Conservation (phyloP, 495 filamentous ascomycete species). For the Tuber indicum region DNA sequence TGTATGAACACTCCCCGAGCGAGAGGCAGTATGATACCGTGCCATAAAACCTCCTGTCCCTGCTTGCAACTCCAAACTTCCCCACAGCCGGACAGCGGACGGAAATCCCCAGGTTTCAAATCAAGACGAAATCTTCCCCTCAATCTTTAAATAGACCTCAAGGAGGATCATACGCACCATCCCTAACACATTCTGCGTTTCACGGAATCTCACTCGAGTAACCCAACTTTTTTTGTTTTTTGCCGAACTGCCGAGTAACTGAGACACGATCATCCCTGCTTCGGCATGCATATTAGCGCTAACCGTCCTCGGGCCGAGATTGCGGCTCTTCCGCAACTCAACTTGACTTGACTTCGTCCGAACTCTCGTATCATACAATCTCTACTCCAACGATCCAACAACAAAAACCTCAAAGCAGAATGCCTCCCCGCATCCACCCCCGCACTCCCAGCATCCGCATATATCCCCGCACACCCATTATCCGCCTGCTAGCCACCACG, state of each 20-base stretch:
- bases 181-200: not conserved
- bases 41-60: too few species aligned
- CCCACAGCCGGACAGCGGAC: too few species aligned
- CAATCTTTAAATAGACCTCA: not conserved
- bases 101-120: not conserved
- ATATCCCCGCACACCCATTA: not conserved
- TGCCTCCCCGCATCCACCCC: conserved; percentile 4
- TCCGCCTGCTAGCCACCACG: conserved; percentile 10
- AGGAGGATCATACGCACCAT: not conserved
- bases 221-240: not conserved
- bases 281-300: not conserved
- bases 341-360: not conserved
- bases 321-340: not conserved
- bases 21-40: too few species aligned
- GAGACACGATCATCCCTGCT: not conserved
- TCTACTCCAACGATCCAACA: not conserved
- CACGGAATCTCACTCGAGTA: not conserved
- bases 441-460: not conserved
- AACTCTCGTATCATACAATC: not conserved
- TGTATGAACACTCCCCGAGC: not conserved
- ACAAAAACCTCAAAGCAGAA: not conserved
- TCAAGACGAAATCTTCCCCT: not conserved
- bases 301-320: not conserved
- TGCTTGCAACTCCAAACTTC: too few species aligned
- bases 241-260: not conserved